phyloP scores from a whole-genome alignment of 106 monocot species.

The Dendrobium catenatum region DNA sequence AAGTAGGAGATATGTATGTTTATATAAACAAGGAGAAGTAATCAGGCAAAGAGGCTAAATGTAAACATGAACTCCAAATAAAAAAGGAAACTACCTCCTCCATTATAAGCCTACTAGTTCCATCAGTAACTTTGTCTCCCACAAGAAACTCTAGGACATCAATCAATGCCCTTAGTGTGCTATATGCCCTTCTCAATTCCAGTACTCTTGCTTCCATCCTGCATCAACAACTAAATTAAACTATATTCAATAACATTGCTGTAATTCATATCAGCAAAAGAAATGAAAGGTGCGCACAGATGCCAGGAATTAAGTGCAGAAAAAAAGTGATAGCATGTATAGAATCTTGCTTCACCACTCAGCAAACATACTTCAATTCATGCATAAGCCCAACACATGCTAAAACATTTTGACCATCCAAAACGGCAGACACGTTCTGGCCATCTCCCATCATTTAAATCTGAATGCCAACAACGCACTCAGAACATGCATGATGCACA shows the following conservation, averaged over 20 bases:
- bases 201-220: constrained; percentile 46
- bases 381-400: neutral
- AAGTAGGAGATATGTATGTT: neutral
- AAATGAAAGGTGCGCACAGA: neutral
- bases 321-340: neutral
- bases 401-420: neutral
- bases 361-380: neutral
- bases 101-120: constrained; percentile 44
- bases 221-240: constrained; percentile 8
- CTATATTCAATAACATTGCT: neutral
- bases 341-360: neutral
- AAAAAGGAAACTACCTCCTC: constrained; percentile 54
- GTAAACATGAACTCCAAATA: neutral
- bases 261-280: neutral
- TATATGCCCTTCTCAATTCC: constrained; percentile 68
- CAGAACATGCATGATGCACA: neutral
- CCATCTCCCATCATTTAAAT: neutral
- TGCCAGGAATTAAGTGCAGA: neutral
- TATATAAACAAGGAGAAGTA: neutral
- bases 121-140: constrained; percentile 45
- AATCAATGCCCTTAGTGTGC: constrained; percentile 63
- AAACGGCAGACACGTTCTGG: neutral
- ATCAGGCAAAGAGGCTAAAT: neutral
- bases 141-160: constrained; percentile 78
- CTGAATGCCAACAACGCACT: neutral